Conservation (phyloP, 163 green algal genomes). For the Coccomyxa subellipsoidea region DNA sequence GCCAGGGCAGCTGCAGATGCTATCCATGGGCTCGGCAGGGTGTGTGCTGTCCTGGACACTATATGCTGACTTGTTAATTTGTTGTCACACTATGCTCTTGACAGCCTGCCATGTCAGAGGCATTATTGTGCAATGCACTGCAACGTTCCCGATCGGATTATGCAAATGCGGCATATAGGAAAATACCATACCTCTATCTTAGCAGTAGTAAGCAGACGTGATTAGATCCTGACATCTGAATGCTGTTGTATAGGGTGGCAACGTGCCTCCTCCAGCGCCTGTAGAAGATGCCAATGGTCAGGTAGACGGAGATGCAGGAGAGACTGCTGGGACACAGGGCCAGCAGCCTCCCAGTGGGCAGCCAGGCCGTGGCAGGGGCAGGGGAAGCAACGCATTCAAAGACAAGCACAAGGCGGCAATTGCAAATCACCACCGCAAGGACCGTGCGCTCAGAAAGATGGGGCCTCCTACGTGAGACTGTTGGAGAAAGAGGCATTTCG, state of each 20-base stretch:
- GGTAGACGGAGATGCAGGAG: not conserved
- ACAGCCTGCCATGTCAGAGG: not conserved
- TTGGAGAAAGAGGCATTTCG: not conserved
- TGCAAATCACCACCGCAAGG: constrained; percentile 76
- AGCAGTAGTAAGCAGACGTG: not conserved
- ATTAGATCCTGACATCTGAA: not conserved
- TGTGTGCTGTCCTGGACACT: not conserved
- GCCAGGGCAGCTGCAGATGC: constrained; percentile 18
- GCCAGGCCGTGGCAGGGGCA: not conserved
- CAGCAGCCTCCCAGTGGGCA: not conserved
- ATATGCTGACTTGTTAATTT: not conserved
- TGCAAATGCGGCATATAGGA: not conserved
- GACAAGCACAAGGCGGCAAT: constrained; percentile 69
- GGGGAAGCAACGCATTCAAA: constrained; percentile 36
- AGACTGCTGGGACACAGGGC: not conserved
- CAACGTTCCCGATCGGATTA: not conserved
- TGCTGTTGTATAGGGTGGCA: not conserved
- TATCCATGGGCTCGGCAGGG: constrained; percentile 57
- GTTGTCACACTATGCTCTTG: not conserved
- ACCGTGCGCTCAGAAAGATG: constrained; percentile 57
- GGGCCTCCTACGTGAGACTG: constrained; percentile 9
- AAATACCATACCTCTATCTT: not conserved
- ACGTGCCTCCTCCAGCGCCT: not conserved
- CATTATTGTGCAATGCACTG: not conserved
- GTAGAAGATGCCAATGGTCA: not conserved